Evolutionary conservation across 331 rosid species (phyloP).

Genomic region (Quercus phellos): DNA sequence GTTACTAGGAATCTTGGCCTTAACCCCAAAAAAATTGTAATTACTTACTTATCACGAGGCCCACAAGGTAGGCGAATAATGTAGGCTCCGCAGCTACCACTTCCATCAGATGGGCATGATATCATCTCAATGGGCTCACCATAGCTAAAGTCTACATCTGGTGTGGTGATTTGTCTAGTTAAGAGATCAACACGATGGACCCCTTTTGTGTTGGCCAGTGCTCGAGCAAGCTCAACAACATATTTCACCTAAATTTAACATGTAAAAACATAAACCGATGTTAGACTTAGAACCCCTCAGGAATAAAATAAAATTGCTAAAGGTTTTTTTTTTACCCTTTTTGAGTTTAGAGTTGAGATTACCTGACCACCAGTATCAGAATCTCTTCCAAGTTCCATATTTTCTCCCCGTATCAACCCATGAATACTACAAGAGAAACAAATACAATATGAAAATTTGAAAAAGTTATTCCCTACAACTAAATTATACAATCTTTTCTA

Average conservation of each 20-base stretch:
- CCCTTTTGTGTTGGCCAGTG: constrained; percentile 70
- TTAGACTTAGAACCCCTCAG: background rate
- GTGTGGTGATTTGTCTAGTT: constrained; percentile 65
- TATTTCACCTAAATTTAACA: constrained; percentile 51
- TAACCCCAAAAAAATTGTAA: background rate
- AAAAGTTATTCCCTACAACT: background rate
- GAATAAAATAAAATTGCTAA: too few relatives aligned
- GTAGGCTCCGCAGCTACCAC: constrained; percentile 71
- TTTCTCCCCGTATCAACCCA: constrained; percentile 80
- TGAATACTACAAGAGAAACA: constrained; percentile 43
- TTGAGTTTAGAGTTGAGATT: background rate
- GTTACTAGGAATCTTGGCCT: background rate
- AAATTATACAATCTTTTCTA: background rate
- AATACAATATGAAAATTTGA: background rate
- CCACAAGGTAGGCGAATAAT: constrained; percentile 79
- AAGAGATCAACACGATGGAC: constrained; percentile 71
- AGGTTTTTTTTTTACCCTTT: background rate
- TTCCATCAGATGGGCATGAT: constrained; percentile 55
- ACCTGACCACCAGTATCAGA: constrained; percentile 94
- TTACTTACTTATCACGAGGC: constrained; percentile 54
- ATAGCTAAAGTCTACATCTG: constrained; percentile 63
- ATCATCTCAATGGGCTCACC: constrained; percentile 85
- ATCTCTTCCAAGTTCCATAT: constrained; percentile 88
- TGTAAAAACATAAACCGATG: background rate
- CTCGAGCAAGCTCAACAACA: constrained; percentile 76